These are phyloP conservation scores for Suillus bovinus DNA, from an alignment of 768 basidiomycete genomes.

Conservation along the genomic window DNA sequence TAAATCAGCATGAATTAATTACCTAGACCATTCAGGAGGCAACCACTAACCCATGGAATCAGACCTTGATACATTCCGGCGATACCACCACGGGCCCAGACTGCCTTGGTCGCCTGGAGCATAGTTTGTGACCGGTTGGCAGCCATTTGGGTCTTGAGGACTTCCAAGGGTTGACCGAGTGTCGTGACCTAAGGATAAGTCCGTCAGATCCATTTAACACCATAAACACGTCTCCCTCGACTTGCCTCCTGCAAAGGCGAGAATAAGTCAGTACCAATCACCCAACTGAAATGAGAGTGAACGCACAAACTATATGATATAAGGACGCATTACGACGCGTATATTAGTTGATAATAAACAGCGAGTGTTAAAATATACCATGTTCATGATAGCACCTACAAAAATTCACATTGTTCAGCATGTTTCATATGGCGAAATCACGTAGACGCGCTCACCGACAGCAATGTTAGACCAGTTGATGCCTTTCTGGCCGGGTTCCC, in stretches of 20 bases:
- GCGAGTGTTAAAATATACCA: conserved; percentile 63
- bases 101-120: conserved; percentile 78
- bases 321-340: conserved; percentile 11
- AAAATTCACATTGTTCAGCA: conserved; percentile 18
- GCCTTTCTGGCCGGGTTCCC: conserved; percentile 89
- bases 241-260: conserved; percentile 65
- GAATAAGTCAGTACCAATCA: conserved; percentile 17
- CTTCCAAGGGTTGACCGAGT: conserved; percentile 96
- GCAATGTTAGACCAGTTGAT: conserved; percentile 95
- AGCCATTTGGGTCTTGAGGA: conserved; percentile 99
- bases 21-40: not conserved
- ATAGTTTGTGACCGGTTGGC: conserved; percentile 93
- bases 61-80: conserved; percentile 96
- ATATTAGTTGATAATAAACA: not conserved
- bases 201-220: conserved; percentile 5
- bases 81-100: conserved; percentile 91
- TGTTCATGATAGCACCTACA: conserved; percentile 95
- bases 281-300: conserved; percentile 7
- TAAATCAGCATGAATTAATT: not conserved
- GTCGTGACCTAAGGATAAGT: conserved; percentile 77
- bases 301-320: conserved; percentile 46
- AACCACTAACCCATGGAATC: conserved; percentile 87
- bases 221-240: conserved; percentile 18
- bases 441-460: conserved; percentile 61
- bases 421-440: conserved; percentile 17